phyloP scores from a whole-genome alignment of 2,329 filamentous ascomycete genomes.

The Aspergillus carbonarius region DNA sequence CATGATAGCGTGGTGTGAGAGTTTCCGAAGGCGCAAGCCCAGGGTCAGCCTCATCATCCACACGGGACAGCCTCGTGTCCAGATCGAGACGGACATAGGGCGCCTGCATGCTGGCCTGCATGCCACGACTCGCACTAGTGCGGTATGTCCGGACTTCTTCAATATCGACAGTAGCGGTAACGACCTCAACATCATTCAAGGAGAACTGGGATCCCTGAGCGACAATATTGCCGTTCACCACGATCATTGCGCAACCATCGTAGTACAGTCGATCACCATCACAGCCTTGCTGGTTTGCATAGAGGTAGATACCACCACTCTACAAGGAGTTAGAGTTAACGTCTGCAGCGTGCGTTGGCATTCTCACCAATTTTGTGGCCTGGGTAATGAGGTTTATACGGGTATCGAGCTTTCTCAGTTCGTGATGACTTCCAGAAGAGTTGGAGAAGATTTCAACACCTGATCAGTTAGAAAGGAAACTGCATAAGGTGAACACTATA shows the following conservation, averaged over 20 bases:
- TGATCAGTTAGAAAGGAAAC: conserved; percentile 6
- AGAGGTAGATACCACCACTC: conserved; percentile 53
- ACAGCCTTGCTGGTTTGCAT: conserved; percentile 62
- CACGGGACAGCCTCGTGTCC: conserved; percentile 36
- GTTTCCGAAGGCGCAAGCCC: conserved; percentile 46
- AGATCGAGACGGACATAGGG: conserved; percentile 39
- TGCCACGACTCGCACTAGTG: conserved; percentile 28
- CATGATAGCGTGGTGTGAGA: conserved; percentile 55
- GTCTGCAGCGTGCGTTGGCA: too few species aligned
- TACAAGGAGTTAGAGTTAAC: conserved; percentile 20
- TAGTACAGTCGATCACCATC: conserved; percentile 63
- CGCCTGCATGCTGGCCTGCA: conserved; percentile 35
- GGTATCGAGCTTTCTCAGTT: conserved; percentile 65
- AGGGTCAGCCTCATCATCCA: conserved; percentile 44
- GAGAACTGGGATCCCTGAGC: conserved; percentile 67
- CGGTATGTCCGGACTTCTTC: conserved; percentile 56
- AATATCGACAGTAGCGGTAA: conserved; percentile 65
- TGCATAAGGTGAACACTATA: conserved; percentile 48
- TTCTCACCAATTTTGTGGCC: conserved; percentile 51
- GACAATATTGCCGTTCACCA: conserved; percentile 62
- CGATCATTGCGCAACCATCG: conserved; percentile 63
- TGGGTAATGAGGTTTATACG: conserved; percentile 65
- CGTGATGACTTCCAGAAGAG: conserved; percentile 66
- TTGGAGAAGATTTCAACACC: conserved; percentile 74
- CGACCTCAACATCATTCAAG: conserved; percentile 64